A percentile compares a stretch with the other conserved stretches of the same genome.
phyloP scores from a whole-genome alignment of 2,329 filamentous ascomycete genomes.

The Penicillium sp. region DNA sequence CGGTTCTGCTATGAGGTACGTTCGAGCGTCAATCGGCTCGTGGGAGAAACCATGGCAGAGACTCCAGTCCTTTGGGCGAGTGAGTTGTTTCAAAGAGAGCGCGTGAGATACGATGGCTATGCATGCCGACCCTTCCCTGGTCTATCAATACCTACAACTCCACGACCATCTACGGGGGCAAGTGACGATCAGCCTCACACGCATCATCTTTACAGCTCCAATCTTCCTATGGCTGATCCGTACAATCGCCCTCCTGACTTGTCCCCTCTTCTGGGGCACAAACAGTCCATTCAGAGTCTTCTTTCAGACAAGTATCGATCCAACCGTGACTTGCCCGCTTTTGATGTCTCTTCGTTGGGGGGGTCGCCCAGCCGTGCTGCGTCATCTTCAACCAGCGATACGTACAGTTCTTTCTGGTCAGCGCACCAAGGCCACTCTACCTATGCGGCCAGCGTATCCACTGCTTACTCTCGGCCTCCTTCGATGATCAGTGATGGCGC shows the following conservation, averaged over 20 bases:
- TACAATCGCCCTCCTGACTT: conserved; percentile 28
- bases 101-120: conserved; percentile 38
- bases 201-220: conserved; percentile 23
- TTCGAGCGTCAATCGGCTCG: conserved; percentile 75
- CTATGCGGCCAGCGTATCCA: conserved; percentile 58
- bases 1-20: conserved; percentile 88
- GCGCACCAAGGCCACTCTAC: conserved; percentile 66
- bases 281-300: conserved; percentile 63
- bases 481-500: conserved; percentile 38
- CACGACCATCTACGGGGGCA: conserved; percentile 40
- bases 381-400: conserved; percentile 66
- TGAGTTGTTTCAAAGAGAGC: conserved; percentile 74
- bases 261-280: conserved; percentile 43
- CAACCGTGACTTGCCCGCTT: conserved; percentile 52
- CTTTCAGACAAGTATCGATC: conserved; percentile 60
- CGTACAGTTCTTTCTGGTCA: conserved; percentile 80
- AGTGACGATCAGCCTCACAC: conserved; percentile 37
- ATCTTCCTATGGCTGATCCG: conserved; percentile 27
- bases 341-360: conserved; percentile 54
- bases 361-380: conserved; percentile 62
- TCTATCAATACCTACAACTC: conserved; percentile 41
- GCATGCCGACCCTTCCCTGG: conserved; percentile 32
- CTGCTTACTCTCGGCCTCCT: conserved; percentile 43
- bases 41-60: conserved; percentile 76
- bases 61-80: conserved; percentile 90